These are phyloP conservation scores for Lactarius quietus DNA, from an alignment of 768 basidiomycete genomes.

Conservation along the genomic window DNA sequence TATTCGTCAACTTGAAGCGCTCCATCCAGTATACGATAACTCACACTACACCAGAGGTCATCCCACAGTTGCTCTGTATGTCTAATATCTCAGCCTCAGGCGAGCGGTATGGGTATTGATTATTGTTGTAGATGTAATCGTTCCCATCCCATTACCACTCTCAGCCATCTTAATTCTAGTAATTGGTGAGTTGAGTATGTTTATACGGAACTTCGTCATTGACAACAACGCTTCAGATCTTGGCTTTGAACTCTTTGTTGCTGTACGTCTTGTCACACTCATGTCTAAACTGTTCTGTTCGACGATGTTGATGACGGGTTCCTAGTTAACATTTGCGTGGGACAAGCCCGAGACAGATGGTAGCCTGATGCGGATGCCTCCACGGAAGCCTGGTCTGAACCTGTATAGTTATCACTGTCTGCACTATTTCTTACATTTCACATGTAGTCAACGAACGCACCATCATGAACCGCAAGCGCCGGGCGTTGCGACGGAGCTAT, in stretches of 20 bases:
- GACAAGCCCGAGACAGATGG: constrained; percentile 63
- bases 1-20: constrained; percentile 67
- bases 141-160: constrained; percentile 62
- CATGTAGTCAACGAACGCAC: constrained; percentile 52
- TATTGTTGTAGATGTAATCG: constrained; percentile 50
- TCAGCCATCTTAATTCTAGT: constrained; percentile 69
- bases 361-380: constrained; percentile 62
- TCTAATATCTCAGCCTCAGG: not conserved
- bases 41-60: constrained; percentile 66
- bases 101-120: not conserved
- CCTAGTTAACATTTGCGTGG: constrained; percentile 67
- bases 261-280: constrained; percentile 40
- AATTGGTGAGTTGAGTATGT: constrained; percentile 45
- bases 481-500: constrained; percentile 54
- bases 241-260: constrained; percentile 65
- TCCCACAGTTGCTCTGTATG: constrained; percentile 63
- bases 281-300: not conserved
- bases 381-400: constrained; percentile 57
- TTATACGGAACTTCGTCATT: not conserved
- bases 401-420: not conserved
- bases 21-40: constrained; percentile 68
- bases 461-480: constrained; percentile 49
- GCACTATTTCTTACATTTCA: not conserved
- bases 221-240: constrained; percentile 45
- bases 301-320: not conserved